These are phyloP conservation scores for Aegle marmelos DNA, from an alignment of 345 rosid species.

Conservation along the genomic window DNA sequence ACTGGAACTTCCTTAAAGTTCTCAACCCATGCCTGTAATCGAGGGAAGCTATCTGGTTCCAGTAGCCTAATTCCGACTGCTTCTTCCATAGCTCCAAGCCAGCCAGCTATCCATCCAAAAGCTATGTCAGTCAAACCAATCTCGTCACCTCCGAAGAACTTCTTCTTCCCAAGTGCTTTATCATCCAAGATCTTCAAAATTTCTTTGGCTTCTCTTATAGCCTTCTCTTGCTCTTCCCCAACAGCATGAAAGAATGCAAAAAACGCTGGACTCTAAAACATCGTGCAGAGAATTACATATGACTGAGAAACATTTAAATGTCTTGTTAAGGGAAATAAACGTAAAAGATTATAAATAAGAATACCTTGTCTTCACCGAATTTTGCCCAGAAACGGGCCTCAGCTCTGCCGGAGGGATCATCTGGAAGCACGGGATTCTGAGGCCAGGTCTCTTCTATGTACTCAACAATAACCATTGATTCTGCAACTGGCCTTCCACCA, in stretches of 20 bases:
- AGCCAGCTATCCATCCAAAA: slow-evolving; percentile 33
- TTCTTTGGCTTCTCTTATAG: slow-evolving; percentile 20
- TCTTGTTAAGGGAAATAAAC: neutral
- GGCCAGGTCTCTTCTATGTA: slow-evolving; percentile 34
- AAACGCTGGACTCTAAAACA: slow-evolving; percentile 16
- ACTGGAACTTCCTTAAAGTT: slow-evolving; percentile 24
- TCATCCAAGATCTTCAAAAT: slow-evolving; percentile 19
- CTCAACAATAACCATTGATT: slow-evolving; percentile 30
- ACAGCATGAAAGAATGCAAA: slow-evolving; percentile 14
- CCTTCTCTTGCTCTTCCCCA: slow-evolving; percentile 34
- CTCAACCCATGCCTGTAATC: slow-evolving; percentile 25
- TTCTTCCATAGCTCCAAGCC: slow-evolving; percentile 27
- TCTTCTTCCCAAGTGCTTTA: slow-evolving; percentile 19
- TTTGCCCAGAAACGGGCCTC: slow-evolving; percentile 32
- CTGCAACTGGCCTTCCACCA: slow-evolving; percentile 27
- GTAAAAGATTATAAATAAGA: neutral
- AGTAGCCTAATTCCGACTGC: slow-evolving; percentile 24
- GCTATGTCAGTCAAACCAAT: slow-evolving; percentile 24
- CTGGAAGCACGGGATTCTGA: slow-evolving; percentile 23
- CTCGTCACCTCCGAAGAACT: slow-evolving; percentile 28
- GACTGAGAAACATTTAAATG: neutral
- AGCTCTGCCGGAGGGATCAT: slow-evolving; percentile 22
- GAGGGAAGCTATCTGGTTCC: slow-evolving; percentile 26
- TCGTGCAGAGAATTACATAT: neutral
- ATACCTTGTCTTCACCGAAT: slow-evolving; percentile 31